A percentile compares a stretch with the other conserved stretches of the same genome.
Evolutionary conservation across 1,139 yeast species (phyloP).

Genomic region (Geotrichum restrictum): DNA sequence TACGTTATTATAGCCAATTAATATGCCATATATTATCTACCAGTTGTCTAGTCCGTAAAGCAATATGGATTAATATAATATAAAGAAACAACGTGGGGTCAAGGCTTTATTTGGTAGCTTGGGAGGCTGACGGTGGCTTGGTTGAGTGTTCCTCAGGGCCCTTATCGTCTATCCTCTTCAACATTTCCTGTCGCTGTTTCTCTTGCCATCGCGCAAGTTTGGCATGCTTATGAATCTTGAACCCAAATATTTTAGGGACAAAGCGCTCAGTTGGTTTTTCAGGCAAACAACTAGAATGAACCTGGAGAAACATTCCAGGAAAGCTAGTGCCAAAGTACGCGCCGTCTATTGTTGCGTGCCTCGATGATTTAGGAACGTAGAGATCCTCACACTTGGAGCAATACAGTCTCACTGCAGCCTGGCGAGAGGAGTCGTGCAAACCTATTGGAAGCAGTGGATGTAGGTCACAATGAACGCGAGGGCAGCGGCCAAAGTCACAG

Average conservation of each 20-base stretch:
- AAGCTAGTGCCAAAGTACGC: conserved; percentile 96
- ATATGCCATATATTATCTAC: too few relatives aligned
- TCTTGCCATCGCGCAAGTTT: conserved; percentile 91
- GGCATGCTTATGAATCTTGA: conserved; percentile 85
- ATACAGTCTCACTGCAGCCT: conserved; percentile 80
- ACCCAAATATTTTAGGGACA: conserved; percentile 89
- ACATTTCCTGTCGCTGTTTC: conserved; percentile 61
- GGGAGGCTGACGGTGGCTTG: too few relatives aligned
- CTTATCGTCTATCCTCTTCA: conserved; percentile 35
- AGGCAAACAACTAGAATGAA: conserved; percentile 70
- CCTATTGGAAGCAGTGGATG: conserved; percentile 94
- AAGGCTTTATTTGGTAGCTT: too few relatives aligned
- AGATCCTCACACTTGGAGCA: conserved; percentile 96
- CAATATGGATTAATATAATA: too few relatives aligned
- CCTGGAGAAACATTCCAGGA: conserved; percentile 94
- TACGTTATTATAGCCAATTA: too few relatives aligned
- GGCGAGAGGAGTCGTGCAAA: conserved; percentile 76
- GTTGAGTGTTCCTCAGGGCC: neutral
- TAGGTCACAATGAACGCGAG: conserved; percentile 82
- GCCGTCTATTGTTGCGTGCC: conserved; percentile 87
- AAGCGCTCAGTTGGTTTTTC: conserved; percentile 72
- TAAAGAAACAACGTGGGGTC: too few relatives aligned
- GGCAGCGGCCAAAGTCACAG: conserved; percentile 95
- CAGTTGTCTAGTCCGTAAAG: too few relatives aligned
- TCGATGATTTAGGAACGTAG: conserved; percentile 82